Conservation (phyloP, 2,329 filamentous ascomycete species). For the Hypoxylon sp. region DNA sequence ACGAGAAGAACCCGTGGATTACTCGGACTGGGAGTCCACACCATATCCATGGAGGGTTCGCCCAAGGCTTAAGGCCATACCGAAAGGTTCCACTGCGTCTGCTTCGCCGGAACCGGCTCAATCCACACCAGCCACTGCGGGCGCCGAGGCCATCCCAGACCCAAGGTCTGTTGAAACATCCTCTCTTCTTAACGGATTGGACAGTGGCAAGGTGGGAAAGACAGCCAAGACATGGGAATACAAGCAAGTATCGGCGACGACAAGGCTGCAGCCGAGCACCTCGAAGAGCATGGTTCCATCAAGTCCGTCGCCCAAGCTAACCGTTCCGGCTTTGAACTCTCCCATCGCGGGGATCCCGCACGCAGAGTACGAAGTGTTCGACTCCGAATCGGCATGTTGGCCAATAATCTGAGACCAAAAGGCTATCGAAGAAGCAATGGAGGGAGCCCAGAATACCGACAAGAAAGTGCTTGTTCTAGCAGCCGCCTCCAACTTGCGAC, state of each 20-base stretch:
- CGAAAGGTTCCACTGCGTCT: not conserved
- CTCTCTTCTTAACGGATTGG: not conserved
- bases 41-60: not conserved
- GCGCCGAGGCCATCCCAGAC: not conserved
- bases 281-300: not conserved
- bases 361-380: not conserved
- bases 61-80: not conserved
- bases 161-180: not conserved
- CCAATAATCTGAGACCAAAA: not conserved
- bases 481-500: not conserved
- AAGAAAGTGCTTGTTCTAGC: constrained; percentile 1
- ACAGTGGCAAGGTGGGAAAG: not conserved
- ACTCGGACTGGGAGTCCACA: not conserved
- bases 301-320: not conserved
- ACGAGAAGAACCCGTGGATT: not conserved
- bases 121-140: not conserved
- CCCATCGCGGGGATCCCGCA: not conserved
- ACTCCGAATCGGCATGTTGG: not conserved
- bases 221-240: not conserved
- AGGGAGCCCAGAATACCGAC: not conserved
- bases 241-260: not conserved
- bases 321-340: not conserved
- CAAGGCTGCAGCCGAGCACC: not conserved
- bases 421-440: not conserved
- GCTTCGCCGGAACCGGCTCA: not conserved